phyloP scores from a whole-genome alignment of 2,329 filamentous ascomycete genomes.

The Metarhizium sp. region DNA sequence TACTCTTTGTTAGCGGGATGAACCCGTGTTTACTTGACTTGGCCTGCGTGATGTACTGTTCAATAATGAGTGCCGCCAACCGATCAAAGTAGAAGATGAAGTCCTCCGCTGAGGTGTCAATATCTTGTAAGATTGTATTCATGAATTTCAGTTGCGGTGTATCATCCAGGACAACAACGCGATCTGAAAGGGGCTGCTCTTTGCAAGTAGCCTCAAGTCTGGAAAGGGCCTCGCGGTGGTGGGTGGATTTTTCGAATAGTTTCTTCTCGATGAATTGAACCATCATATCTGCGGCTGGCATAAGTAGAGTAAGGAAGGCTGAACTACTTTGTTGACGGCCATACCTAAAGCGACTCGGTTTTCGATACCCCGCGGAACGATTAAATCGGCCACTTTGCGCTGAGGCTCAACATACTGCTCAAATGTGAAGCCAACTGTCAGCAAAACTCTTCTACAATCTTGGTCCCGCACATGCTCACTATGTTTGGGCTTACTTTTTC shows the following conservation, averaged over 20 bases:
- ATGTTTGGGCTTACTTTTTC: slow-evolving; percentile 47
- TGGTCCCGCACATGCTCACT: neutral
- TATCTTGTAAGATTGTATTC: slow-evolving; percentile 82
- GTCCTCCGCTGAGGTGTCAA: slow-evolving; percentile 70
- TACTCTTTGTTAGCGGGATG: slow-evolving; percentile 6
- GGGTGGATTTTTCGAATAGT: slow-evolving; percentile 72
- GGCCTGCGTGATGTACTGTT: slow-evolving; percentile 45
- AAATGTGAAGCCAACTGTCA: neutral
- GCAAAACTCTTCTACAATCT: neutral
- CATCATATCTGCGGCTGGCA: slow-evolving; percentile 60
- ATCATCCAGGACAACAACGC: slow-evolving; percentile 64
- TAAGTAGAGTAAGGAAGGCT: slow-evolving; percentile 5
- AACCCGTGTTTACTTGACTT: neutral
- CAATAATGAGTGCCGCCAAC: slow-evolving; percentile 73
- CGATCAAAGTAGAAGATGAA: slow-evolving; percentile 98
- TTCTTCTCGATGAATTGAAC: slow-evolving; percentile 87
- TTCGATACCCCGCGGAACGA: slow-evolving; percentile 88
- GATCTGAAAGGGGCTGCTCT: slow-evolving; percentile 62
- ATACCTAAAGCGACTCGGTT: slow-evolving; percentile 82
- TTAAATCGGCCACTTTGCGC: slow-evolving; percentile 84
- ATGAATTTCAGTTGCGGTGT: slow-evolving; percentile 79
- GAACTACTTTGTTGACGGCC: slow-evolving; percentile 12
- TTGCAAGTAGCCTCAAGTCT: slow-evolving; percentile 65
- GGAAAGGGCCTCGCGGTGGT: slow-evolving; percentile 71
- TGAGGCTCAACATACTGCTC: slow-evolving; percentile 77